Percentiles rank a stretch among this genome's conserved stretches.
phyloP scores from a whole-genome alignment of 306 rosid species.

The Fragaria nilgerrensis region DNA sequence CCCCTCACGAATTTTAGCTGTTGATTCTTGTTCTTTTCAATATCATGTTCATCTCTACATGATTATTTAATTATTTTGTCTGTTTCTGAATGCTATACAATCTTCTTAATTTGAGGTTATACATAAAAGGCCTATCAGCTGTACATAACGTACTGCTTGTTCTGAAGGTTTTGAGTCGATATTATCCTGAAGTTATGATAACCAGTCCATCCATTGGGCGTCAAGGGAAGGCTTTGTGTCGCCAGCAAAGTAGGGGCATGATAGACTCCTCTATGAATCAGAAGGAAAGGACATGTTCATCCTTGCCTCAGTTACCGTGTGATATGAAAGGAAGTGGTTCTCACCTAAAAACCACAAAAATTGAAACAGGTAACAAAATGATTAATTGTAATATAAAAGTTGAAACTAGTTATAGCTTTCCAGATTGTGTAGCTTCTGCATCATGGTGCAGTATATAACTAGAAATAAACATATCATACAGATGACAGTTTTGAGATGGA shows the following conservation, averaged over 20 bases:
- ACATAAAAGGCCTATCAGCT: constrained; percentile 7
- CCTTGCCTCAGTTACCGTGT: constrained; percentile 8
- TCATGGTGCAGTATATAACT: constrained; percentile 5
- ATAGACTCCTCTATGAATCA: constrained; percentile 32
- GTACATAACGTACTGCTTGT: constrained; percentile 19
- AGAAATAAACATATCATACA: constrained; percentile 32
- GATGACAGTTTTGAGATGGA: constrained; percentile 32
- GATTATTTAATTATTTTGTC: neutral
- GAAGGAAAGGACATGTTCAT: constrained; percentile 32
- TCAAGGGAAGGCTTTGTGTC: constrained; percentile 92
- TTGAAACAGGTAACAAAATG: constrained; percentile 42
- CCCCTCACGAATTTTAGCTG: neutral
- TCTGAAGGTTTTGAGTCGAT: constrained; percentile 63
- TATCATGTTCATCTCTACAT: neutral
- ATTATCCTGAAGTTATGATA: constrained; percentile 60
- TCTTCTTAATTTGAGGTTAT: constrained; percentile 3
- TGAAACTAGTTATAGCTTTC: neutral
- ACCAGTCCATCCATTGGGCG: constrained; percentile 81
- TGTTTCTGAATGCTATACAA: neutral
- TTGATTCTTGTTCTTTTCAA: neutral
- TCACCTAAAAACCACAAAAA: constrained; percentile 21
- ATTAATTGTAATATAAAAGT: neutral
- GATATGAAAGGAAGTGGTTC: constrained; percentile 19
- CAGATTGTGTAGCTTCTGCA: constrained; percentile 13
- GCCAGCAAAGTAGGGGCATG: constrained; percentile 48